Percentiles rank a stretch among this genome's conserved stretches.
Conservation (phyloP, 257 asterid species). For the Solanum sejunctum region DNA sequence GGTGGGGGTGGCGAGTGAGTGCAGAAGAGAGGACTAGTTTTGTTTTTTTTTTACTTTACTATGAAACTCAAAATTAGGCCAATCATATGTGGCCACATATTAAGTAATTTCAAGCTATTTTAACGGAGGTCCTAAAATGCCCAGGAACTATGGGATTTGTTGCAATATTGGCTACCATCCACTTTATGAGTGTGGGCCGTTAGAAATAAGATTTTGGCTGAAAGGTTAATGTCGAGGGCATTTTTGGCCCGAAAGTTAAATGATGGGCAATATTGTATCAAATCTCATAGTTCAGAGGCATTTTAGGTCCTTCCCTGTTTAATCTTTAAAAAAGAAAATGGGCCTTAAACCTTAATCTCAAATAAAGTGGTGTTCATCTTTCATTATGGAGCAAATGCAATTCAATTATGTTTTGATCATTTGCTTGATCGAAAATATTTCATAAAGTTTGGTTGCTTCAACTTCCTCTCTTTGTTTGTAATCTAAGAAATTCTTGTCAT, state of each 20-base stretch:
- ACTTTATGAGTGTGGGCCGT: neutral
- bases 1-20: neutral
- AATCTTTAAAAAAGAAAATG: neutral
- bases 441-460: neutral
- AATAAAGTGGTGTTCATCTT: neutral
- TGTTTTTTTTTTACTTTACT: neutral
- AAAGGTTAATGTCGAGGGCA: neutral
- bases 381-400: neutral
- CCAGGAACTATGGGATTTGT: neutral
- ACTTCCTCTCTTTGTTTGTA: neutral
- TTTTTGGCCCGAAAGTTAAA: neutral
- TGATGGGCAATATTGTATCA: neutral
- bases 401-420: neutral
- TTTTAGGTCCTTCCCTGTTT: neutral
- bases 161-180: neutral
- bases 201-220: neutral
- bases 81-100: neutral
- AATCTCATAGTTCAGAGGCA: neutral
- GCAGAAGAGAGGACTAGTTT: neutral
- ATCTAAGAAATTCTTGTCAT: slow-evolving; percentile 6
- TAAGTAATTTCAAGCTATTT: neutral
- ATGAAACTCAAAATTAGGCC: neutral
- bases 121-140: neutral
- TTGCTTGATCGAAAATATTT: neutral
- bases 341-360: neutral